Conservation (phyloP, 2,329 filamentous ascomycete species). For the Fusarium udum region DNA sequence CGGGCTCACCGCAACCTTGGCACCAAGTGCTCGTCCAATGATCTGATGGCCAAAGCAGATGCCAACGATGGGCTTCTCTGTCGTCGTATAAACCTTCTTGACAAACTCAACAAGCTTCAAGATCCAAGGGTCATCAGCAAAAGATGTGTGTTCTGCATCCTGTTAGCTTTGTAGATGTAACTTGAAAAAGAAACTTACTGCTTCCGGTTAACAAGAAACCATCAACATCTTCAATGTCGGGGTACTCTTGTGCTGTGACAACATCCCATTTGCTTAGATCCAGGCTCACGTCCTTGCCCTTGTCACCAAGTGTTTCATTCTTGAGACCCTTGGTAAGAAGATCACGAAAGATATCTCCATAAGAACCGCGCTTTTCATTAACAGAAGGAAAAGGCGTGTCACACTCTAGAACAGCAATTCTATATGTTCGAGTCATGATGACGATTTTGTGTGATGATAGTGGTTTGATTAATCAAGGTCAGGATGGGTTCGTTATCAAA, state of each 20-base stretch:
- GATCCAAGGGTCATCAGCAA: constrained; percentile 54
- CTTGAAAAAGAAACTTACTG: constrained; percentile 35
- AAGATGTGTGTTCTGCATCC: constrained; percentile 48
- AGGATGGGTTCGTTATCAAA: background rate
- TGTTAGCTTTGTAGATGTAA: background rate
- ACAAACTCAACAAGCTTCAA: constrained; percentile 50
- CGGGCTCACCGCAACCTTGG: constrained; percentile 49
- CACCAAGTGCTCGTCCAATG: constrained; percentile 52
- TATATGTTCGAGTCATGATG: constrained; percentile 37
- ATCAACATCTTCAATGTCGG: constrained; percentile 42
- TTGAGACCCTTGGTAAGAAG: constrained; percentile 40
- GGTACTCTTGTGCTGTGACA: constrained; percentile 42
- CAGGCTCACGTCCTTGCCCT: constrained; percentile 34
- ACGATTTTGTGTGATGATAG: no score
- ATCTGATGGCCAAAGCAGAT: constrained; percentile 61
- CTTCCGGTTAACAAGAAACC: constrained; percentile 48
- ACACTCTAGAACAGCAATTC: constrained; percentile 46
- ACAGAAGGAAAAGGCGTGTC: constrained; percentile 46
- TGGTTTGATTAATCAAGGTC: background rate
- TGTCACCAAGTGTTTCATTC: constrained; percentile 33
- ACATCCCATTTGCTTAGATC: constrained; percentile 46
- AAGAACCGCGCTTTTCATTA: constrained; percentile 40
- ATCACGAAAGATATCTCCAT: constrained; percentile 46
- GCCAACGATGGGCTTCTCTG: constrained; percentile 50
- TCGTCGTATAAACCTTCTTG: constrained; percentile 37